A percentile compares a stretch with the other conserved stretches of the same genome.
phyloP scores from a whole-genome alignment of 2,329 filamentous ascomycete species.

The Colletotrichum godetiae region DNA sequence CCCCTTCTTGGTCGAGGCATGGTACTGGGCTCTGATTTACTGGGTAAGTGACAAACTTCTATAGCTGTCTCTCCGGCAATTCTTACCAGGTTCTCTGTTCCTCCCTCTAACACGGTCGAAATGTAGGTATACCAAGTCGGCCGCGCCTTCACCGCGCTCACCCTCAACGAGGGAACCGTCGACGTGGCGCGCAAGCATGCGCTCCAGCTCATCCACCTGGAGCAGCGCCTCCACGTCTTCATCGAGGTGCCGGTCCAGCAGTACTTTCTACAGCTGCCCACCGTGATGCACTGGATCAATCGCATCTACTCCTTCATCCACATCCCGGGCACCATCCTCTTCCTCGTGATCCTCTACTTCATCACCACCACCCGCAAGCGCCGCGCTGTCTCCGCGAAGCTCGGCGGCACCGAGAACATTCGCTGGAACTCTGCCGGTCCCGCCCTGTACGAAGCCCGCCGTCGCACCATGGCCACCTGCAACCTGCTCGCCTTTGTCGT shows the following conservation, averaged over 20 bases:
- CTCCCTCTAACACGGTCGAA: background rate
- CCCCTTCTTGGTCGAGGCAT: constrained; percentile 79
- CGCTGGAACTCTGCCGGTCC: constrained; percentile 48
- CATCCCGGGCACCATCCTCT: constrained; percentile 80
- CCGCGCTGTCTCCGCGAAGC: constrained; percentile 42
- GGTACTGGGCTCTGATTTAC: constrained; percentile 83
- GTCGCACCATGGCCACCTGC: constrained; percentile 66
- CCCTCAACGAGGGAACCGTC: constrained; percentile 75
- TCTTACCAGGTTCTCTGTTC: too few relatives aligned
- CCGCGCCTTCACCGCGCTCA: constrained; percentile 77
- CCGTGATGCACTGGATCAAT: constrained; percentile 76
- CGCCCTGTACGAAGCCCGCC: constrained; percentile 64
- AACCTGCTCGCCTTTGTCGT: constrained; percentile 65
- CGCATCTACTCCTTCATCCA: constrained; percentile 82
- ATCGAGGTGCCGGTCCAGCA: constrained; percentile 71
- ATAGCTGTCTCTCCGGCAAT: too few relatives aligned
- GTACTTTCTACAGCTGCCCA: constrained; percentile 60
- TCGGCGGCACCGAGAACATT: constrained; percentile 42
- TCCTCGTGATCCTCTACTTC: constrained; percentile 73
- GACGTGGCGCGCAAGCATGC: constrained; percentile 76
- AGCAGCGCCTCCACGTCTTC: constrained; percentile 73
- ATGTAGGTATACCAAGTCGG: constrained; percentile 78
- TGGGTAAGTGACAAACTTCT: constrained; percentile 69
- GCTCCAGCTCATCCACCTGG: constrained; percentile 74
- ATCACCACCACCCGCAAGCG: constrained; percentile 73